These are phyloP conservation scores for Coffea canephora DNA, from an alignment of 257 asterid species.

Conservation along the genomic window DNA sequence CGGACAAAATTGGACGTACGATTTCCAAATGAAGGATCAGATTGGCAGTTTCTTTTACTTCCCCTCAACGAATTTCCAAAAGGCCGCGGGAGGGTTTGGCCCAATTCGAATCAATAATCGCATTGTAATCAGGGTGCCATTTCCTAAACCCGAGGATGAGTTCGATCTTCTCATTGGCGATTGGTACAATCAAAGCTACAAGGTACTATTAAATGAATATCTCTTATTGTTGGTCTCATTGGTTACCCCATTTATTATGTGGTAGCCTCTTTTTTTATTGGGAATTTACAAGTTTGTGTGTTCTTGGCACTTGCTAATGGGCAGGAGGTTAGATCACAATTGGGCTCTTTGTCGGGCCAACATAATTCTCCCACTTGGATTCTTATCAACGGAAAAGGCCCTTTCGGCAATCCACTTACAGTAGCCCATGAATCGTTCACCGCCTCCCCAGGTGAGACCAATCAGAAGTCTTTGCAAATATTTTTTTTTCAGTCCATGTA, in stretches of 20 bases:
- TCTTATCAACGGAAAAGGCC: slow-evolving; percentile 74
- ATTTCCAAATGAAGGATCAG: slow-evolving; percentile 56
- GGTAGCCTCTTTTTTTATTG: too few relatives aligned
- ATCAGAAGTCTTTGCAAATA: not conserved
- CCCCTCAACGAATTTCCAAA: slow-evolving; percentile 51
- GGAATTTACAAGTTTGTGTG: not conserved
- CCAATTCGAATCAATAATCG: slow-evolving; percentile 63
- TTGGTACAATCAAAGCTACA: slow-evolving; percentile 48
- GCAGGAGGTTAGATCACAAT: slow-evolving; percentile 37
- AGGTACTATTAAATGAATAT: slow-evolving; percentile 28
- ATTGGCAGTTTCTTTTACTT: slow-evolving; percentile 60
- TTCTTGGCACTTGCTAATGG: not conserved
- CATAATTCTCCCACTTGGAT: slow-evolving; percentile 27
- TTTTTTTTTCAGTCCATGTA: too few relatives aligned
- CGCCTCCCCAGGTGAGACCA: slow-evolving; percentile 36
- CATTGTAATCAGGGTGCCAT: slow-evolving; percentile 44
- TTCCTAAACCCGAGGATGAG: slow-evolving; percentile 55
- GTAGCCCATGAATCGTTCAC: slow-evolving; percentile 42
- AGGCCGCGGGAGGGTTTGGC: slow-evolving; percentile 69
- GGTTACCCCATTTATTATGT: too few relatives aligned
- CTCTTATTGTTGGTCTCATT: too few relatives aligned
- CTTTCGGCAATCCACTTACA: slow-evolving; percentile 33
- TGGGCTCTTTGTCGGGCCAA: not conserved
- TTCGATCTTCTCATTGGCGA: slow-evolving; percentile 80
- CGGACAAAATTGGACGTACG: slow-evolving; percentile 61